Conservation (phyloP, 169 alveolate genomes). For the Plasmodium sp. region DNA sequence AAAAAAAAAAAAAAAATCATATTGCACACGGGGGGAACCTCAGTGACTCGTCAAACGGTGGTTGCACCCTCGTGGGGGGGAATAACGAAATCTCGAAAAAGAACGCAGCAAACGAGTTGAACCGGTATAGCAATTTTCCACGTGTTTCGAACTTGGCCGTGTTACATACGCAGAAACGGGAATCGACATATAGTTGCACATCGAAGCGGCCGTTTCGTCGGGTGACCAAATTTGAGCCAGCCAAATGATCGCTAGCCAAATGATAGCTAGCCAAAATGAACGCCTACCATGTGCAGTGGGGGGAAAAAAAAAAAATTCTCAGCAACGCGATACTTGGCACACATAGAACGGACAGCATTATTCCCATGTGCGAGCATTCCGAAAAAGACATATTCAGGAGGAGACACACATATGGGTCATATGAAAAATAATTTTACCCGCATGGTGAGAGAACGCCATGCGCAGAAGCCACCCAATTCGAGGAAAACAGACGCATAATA, state of each 20-base stretch:
- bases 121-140: not conserved
- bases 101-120: not conserved
- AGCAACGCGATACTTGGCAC: not conserved
- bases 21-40: not conserved
- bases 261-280: not conserved
- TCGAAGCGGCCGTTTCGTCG: not conserved
- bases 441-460: not conserved
- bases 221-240: not conserved
- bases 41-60: not conserved
- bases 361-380: not conserved
- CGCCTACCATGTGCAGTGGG: not conserved
- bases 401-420: not conserved
- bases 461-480: not conserved
- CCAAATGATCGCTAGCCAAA: not conserved
- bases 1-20: not conserved
- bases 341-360: not conserved
- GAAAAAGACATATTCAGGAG: constrained; percentile 4
- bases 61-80: not conserved
- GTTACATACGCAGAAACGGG: not conserved
- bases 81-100: not conserved
- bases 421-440: constrained; percentile 28
- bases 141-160: not conserved
- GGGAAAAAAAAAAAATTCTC: not conserved
- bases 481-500: not conserved
- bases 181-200: not conserved